These are phyloP conservation scores for Hortiboletus campestris DNA, from an alignment of 768 basidiomycete genomes.

Conservation along the genomic window DNA sequence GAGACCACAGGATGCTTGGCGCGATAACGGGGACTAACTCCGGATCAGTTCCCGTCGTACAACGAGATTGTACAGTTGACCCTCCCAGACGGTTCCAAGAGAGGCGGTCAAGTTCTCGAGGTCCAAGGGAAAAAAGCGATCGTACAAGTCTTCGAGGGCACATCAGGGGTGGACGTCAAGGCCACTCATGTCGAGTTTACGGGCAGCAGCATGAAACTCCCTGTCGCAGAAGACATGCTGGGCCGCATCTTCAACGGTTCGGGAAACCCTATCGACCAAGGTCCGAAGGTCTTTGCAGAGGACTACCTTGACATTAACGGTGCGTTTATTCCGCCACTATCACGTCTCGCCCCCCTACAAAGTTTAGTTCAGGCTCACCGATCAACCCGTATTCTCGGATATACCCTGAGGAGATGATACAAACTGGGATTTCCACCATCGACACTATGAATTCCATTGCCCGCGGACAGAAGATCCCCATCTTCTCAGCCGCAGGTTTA, in stretches of 20 bases:
- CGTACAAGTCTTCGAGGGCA: conserved; percentile 99
- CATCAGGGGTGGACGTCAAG: conserved; percentile 95
- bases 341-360: conserved; percentile 10
- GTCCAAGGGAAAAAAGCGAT: conserved; percentile 99
- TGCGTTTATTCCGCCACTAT: conserved; percentile 35
- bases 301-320: conserved; percentile 99
- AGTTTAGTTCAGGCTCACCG: conserved; percentile 69
- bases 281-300: conserved; percentile 98
- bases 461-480: conserved; percentile 99
- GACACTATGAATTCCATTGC: conserved; percentile 99
- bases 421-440: conserved; percentile 99
- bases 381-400: conserved; percentile 98
- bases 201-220: conserved; percentile 97
- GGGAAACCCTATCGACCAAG: conserved; percentile 96
- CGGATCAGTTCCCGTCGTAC: conserved; percentile 85
- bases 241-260: conserved; percentile 99
- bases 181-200: conserved; percentile 97
- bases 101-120: conserved; percentile 97
- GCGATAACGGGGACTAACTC: conserved; percentile 13
- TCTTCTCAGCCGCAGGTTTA: conserved; percentile 97
- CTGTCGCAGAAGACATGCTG: conserved; percentile 98
- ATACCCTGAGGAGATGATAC: conserved; percentile 99
- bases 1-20: conserved; percentile 19
- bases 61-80: conserved; percentile 98
- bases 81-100: conserved; percentile 90